A percentile compares a stretch with the other conserved stretches of the same genome.
Conservation (phyloP, 306 rosid genomes). For the Cucumis melo region DNA sequence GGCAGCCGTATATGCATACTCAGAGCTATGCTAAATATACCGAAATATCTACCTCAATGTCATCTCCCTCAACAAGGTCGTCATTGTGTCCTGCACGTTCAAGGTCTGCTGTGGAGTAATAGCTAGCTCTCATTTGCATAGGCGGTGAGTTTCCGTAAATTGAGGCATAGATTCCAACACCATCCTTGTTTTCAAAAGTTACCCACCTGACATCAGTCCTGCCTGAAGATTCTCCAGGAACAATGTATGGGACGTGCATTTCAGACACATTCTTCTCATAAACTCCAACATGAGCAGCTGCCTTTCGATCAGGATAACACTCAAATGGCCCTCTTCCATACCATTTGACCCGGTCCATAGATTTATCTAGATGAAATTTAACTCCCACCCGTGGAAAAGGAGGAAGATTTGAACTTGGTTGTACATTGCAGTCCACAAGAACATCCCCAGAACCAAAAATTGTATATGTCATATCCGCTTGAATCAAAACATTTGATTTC, state of each 20-base stretch:
- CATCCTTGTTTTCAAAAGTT: constrained; percentile 51
- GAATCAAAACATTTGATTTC: constrained; percentile 26
- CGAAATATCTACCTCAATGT: constrained; percentile 51
- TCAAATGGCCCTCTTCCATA: constrained; percentile 96
- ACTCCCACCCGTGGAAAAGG: constrained; percentile 93
- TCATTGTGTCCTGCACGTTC: constrained; percentile 61
- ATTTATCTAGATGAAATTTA: constrained; percentile 48
- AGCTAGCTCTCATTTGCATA: constrained; percentile 89
- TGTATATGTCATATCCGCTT: constrained; percentile 41
- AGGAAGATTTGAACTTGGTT: constrained; percentile 61
- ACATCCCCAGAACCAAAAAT: constrained; percentile 71
- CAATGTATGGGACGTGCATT: constrained; percentile 85
- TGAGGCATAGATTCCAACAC: constrained; percentile 80
- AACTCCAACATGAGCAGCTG: constrained; percentile 65
- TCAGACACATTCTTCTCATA: constrained; percentile 50
- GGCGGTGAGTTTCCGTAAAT: constrained; percentile 63
- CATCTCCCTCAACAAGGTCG: constrained; percentile 60
- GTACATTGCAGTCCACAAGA: constrained; percentile 45
- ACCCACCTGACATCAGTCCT: constrained; percentile 94
- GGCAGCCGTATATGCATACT: background rate
- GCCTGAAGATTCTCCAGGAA: constrained; percentile 82
- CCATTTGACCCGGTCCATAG: constrained; percentile 57
- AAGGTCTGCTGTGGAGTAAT: constrained; percentile 60
- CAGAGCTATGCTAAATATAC: background rate
- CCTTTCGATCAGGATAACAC: constrained; percentile 88